Base-by-base conservation (phyloP, 1,284 basidiomycete species). In the Boletus semigastroideus region DNA sequence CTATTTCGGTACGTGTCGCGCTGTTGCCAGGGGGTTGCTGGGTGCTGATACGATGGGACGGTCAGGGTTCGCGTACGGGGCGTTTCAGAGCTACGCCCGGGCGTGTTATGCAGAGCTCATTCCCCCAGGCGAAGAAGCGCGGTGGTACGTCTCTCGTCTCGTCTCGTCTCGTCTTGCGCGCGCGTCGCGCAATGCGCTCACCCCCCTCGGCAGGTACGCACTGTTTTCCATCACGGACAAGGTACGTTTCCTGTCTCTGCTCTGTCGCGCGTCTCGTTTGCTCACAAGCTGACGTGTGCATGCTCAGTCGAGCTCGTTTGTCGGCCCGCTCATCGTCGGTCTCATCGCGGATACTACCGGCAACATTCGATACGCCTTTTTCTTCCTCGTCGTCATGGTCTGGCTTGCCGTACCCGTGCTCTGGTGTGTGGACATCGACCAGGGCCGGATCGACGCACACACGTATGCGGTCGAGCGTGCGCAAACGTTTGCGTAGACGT, bases 201-300 rank as follows among this genome's bases (percentile, higher is more conserved):
- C 16, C 7, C 12, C 6, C 16, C 0, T 14, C 3, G 9, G 1
- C 14, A 77, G 75, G 74, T 87, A 84, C 63, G 90, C 83, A 2
- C 72, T 95, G 22, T 96, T 88, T 69, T 88, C 89, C 7, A 92
- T 96, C 59, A 95, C 92, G 0, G 90, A 92, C 73, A 93, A 92
- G 76, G 87, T 82, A 59, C 50, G 44, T 36, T 12, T 19, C n/a
- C n/a, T n/a, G n/a, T n/a, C n/a, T n/a, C n/a, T n/a, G 34, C 10
- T 17, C 9, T 37, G 31, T 6, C 14, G 31, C 9, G 16, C 14
- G 14, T 33, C 31, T 7, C 31, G 6, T 36, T 16, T 17, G 9
- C n/a, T 17, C n/a, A 14, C 9, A n/a, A n/a, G 17, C 8, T 4
- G 16, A 14, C 33, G 3, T 34, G 16, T 3, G 14, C 33, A 22